phyloP scores from a whole-genome alignment of 75 land plant genomes.

The Selaginella moellendorffii region DNA sequence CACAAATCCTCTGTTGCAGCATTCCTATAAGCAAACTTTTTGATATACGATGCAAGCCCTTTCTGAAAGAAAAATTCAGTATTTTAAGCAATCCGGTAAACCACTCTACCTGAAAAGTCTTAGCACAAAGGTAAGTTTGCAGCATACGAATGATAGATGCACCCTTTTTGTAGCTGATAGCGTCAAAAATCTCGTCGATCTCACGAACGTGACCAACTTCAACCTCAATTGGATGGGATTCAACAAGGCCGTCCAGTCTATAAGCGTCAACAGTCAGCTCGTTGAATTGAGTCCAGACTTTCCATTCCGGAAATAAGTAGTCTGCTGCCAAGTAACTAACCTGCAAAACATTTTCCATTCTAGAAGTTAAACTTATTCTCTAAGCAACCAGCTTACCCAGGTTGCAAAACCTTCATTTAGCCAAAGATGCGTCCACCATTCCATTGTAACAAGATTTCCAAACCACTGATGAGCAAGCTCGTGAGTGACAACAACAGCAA shows the following conservation, averaged over 20 bases:
- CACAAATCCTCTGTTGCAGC: constrained; percentile 91
- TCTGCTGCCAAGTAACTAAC: constrained; percentile 88
- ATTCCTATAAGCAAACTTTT: constrained; percentile 71
- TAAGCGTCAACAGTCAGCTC: constrained; percentile 54
- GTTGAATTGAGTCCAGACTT: constrained; percentile 93
- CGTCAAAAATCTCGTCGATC: constrained; percentile 96
- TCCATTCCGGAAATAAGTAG: constrained; percentile 88
- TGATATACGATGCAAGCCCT: constrained; percentile 70
- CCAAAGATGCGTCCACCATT: constrained; percentile 99
- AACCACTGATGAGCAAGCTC: constrained; percentile 99
- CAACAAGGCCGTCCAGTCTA: constrained; percentile 67
- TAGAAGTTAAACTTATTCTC: not conserved
- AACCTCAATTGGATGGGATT: constrained; percentile 98
- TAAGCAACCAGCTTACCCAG: constrained; percentile 45
- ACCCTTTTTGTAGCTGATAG: constrained; percentile 88
- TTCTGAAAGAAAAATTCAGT: constrained; percentile 29
- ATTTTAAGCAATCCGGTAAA: not conserved
- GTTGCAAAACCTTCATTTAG: constrained; percentile 99
- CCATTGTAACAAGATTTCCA: constrained; percentile 99
- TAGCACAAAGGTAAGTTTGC: constrained; percentile 73
- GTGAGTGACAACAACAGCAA: constrained; percentile 87
- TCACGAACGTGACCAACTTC: constrained; percentile 73
- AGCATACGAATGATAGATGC: constrained; percentile 93
- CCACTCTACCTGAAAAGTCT: constrained; percentile 89
- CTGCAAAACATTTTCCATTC: constrained; percentile 21